Percentiles rank a stretch among this genome's conserved stretches.
These are phyloP conservation scores for Nyctanthes arbortristis DNA, from an alignment of 257 asterid species.

Conservation along the genomic window DNA sequence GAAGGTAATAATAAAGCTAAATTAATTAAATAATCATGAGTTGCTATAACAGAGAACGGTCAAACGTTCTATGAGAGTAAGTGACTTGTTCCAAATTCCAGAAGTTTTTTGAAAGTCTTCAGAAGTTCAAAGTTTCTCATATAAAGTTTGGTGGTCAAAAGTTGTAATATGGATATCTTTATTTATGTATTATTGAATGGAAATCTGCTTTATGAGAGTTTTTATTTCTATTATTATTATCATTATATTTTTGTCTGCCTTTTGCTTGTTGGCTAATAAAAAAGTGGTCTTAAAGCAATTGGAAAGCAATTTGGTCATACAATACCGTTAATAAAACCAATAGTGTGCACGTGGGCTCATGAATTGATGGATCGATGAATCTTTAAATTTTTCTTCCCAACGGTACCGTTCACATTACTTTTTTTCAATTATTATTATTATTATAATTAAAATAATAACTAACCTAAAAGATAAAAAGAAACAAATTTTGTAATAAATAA, in stretches of 20 bases:
- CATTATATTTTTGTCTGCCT: conserved; percentile 22
- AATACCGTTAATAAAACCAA: conserved; percentile 8
- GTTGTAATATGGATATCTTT: conserved; percentile 19
- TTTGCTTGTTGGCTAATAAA: not conserved
- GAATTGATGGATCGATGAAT: not conserved
- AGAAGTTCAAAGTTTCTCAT: conserved; percentile 30
- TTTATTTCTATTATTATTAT: no score
- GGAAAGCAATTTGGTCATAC: not conserved
- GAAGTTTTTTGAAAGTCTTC: conserved; percentile 43
- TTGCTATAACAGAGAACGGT: conserved; percentile 20
- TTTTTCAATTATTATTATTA: no score
- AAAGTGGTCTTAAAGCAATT: conserved; percentile 30
- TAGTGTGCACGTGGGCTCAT: not conserved
- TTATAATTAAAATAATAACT: no score
- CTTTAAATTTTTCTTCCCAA: no score
- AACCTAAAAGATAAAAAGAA: no score
- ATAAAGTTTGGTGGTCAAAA: conserved; percentile 49
- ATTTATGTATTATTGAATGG: no score
- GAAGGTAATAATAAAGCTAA: no score
- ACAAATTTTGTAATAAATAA: no score
- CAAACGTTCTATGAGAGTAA: conserved; percentile 13
- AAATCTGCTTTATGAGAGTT: conserved; percentile 16
- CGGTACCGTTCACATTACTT: no score
- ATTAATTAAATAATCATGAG: no score
- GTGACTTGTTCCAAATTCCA: conserved; percentile 27